Evolutionary conservation across 192 early-diverging fungal genomes (phyloP).

Genomic region (Fimicolochytrium jonesii): DNA sequence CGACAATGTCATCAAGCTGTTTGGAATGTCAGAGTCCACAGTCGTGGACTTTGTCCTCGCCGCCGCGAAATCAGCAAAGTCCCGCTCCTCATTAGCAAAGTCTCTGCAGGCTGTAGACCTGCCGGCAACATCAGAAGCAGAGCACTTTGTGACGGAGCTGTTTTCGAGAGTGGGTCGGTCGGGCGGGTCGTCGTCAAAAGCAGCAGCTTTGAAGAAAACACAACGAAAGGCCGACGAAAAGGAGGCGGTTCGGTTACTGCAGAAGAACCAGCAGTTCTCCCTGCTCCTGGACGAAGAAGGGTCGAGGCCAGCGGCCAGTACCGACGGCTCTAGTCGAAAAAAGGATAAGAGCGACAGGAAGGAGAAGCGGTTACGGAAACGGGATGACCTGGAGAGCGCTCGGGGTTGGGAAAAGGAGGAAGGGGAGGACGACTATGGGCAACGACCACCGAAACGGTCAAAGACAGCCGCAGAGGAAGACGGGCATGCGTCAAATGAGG

Average conservation of each 20-base stretch:
- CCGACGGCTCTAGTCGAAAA: background rate
- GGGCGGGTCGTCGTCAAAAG: too few relatives aligned
- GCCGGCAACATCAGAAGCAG: conserved; percentile 47
- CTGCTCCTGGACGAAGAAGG: conserved; percentile 31
- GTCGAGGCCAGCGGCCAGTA: conserved; percentile 26
- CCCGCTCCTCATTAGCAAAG: conserved; percentile 43
- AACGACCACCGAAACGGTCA: conserved; percentile 32
- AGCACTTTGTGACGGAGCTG: conserved; percentile 64
- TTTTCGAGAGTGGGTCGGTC: too few relatives aligned
- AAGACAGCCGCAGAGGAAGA: background rate
- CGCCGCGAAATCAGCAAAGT: conserved; percentile 58
- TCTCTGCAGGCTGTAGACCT: conserved; percentile 59
- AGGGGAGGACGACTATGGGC: conserved; percentile 39
- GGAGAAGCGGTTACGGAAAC: conserved; percentile 36
- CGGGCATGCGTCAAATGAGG: background rate
- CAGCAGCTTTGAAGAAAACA: conserved; percentile 14
- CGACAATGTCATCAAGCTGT: conserved; percentile 60
- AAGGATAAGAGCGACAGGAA: conserved; percentile 35
- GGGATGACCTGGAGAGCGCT: conserved; percentile 60
- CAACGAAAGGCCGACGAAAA: conserved; percentile 28
- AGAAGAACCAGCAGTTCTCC: conserved; percentile 38
- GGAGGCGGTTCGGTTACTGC: conserved; percentile 21
- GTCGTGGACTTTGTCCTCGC: conserved; percentile 70
- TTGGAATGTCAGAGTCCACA: conserved; percentile 63
- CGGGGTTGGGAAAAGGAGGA: conserved; percentile 36